Base-by-base conservation (phyloP, 441 rosid species). In the Erodium chrysanthum region DNA sequence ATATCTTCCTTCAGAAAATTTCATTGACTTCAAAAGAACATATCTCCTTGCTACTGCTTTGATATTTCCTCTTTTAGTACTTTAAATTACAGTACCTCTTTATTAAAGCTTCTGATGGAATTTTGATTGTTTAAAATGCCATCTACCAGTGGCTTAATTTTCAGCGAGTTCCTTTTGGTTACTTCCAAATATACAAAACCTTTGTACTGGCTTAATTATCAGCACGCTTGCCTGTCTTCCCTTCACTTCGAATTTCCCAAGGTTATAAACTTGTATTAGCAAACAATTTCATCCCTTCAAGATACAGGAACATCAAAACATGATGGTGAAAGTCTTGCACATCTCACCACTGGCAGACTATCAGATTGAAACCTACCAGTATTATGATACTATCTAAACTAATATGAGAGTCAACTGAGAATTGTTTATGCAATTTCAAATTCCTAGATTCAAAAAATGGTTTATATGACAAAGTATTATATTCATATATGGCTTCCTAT, bases 41-140 rank as follows among this genome's bases (percentile, higher is more conserved):
- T 21, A 60, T 60, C n/a, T 60, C 63, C 64, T 60, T 12, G 12
- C 35, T 60, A 59, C 37, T 60, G 25, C 33, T 12, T 23, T 27
- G 6, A 60, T 60, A 35, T 31, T 60, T 60, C 37, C 64, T 60
- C 64, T 12, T 21, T 58, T 23, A 60, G 64, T 60, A 60, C 64
- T 21, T 21, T 58, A 22, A 23, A 22, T 9, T 52, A 17, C 23
- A 17, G 10, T 52, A 52, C 22, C 22, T 17, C 9, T 18, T 52
- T 18, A 18, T 52, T 18, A 17, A n/a, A 52, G 59, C 11, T 2
- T 52, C 17, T 52, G 3, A 14, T 52, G 23, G 10, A 52, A 8
- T 18, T 17, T 52, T 7, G 35, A 59, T 59, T 27, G 35, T 4
- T 35, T 35, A 5, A 35, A 35, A 35, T 35, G 40, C 40, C 40